phyloP scores from a whole-genome alignment of 257 asterid species.

The Solanum sejunctum region DNA sequence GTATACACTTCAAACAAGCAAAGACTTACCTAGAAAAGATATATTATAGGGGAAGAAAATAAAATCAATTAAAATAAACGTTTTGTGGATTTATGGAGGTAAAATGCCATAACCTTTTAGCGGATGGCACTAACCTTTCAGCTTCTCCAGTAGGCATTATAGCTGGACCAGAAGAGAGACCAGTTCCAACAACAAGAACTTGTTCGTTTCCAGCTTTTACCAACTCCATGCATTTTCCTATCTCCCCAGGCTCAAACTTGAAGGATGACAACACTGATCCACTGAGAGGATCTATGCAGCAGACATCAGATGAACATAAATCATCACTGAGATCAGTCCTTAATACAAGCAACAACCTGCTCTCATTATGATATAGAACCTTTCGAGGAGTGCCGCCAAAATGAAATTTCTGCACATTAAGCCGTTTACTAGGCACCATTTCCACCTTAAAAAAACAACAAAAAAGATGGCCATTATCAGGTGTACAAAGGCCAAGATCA shows the following conservation, averaged over 20 bases:
- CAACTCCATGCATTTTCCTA: conserved; percentile 93
- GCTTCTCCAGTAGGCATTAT: conserved; percentile 99
- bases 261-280: conserved; percentile 70
- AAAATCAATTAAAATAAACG: background rate
- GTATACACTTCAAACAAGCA: background rate
- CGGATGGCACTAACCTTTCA: conserved; percentile 44
- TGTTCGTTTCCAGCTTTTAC: conserved; percentile 65
- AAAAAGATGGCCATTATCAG: background rate
- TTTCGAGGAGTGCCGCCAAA: conserved; percentile 97
- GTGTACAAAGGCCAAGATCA: background rate
- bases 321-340: conserved; percentile 73
- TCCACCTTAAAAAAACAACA: conserved; percentile 53
- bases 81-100: background rate
- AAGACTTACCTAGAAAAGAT: background rate
- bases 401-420: conserved; percentile 89
- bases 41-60: background rate
- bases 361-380: conserved; percentile 70
- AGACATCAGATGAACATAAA: conserved; percentile 72
- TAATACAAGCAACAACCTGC: conserved; percentile 73
- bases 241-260: conserved; percentile 86
- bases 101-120: background rate
- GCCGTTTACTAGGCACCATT: conserved; percentile 97
- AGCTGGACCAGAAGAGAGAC: conserved; percentile 82
- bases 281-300: conserved; percentile 87
- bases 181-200: conserved; percentile 87